phyloP scores from a whole-genome alignment of 2,329 filamentous ascomycete species.

The Salinomyces thailandicus region DNA sequence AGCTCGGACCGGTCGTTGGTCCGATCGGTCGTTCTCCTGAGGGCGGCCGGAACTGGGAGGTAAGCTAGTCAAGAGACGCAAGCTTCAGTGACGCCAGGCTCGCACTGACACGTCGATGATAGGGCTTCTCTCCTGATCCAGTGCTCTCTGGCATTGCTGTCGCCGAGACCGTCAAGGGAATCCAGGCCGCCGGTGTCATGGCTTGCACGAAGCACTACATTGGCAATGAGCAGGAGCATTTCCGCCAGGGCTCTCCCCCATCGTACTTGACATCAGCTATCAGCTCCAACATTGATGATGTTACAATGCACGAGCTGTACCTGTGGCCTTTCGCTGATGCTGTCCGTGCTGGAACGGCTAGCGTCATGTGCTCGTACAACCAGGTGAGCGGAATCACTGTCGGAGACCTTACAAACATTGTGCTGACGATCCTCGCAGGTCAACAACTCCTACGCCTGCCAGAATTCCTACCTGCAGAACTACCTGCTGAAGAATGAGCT shows the following conservation, averaged over 20 bases:
- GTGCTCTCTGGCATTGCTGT: conserved; percentile 63
- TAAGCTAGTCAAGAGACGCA: too few species aligned
- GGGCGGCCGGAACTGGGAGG: conserved; percentile 53
- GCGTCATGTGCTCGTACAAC: conserved; percentile 56
- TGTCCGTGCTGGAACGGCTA: conserved; percentile 39
- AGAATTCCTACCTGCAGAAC: conserved; percentile 68
- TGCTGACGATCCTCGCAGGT: too few species aligned
- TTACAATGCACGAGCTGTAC: conserved; percentile 42
- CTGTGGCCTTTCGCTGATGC: conserved; percentile 41
- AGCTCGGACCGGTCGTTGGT: conserved; percentile 67
- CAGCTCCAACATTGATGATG: conserved; percentile 53
- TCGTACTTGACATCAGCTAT: conserved; percentile 47
- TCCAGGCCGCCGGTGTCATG: conserved; percentile 72
- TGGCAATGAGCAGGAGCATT: conserved; percentile 63
- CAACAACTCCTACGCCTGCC: conserved; percentile 71
- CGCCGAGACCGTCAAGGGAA: conserved; percentile 63
- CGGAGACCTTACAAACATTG: too few species aligned
- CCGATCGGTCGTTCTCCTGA: conserved; percentile 51
- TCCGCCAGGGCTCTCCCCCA: conserved; percentile 45
- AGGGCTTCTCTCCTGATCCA: conserved; percentile 58
- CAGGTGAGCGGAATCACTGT: too few species aligned
- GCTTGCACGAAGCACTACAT: conserved; percentile 73
- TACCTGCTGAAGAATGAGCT: conserved; percentile 67
- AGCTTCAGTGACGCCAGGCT: too few species aligned
- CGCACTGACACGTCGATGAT: too few species aligned